These are phyloP conservation scores for Colletotrichum sojae DNA, from an alignment of 2,329 filamentous ascomycete genomes.

Conservation along the genomic window DNA sequence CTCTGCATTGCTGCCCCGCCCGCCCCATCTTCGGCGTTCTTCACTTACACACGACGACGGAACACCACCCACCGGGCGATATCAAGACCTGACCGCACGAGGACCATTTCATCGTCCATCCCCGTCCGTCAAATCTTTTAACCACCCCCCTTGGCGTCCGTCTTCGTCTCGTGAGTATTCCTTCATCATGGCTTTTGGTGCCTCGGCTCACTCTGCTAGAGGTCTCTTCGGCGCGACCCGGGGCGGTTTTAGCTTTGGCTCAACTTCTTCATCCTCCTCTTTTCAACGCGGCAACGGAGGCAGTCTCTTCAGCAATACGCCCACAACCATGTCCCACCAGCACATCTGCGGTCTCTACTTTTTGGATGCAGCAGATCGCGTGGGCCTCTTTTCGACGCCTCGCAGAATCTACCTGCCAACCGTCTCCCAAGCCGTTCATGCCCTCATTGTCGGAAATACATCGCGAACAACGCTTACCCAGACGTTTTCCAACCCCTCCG, in stretches of 20 bases:
- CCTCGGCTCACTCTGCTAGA: neutral
- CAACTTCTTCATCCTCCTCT: neutral
- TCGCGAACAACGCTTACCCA: slow-evolving; percentile 65
- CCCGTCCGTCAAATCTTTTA: neutral
- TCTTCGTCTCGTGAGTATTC: neutral
- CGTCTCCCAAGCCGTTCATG: slow-evolving; percentile 69
- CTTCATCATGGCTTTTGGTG: slow-evolving; percentile 7
- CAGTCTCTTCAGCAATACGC: neutral
- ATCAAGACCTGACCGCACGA: neutral
- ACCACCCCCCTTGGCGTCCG: neutral
- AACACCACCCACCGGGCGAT: no score
- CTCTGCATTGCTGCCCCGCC: no score
- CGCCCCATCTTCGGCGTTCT: no score
- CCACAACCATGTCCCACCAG: neutral
- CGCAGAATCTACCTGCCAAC: slow-evolving; percentile 68
- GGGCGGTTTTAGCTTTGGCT: neutral
- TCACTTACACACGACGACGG: no score
- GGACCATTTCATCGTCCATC: neutral
- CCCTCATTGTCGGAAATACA: slow-evolving; percentile 71
- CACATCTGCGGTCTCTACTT: slow-evolving; percentile 55
- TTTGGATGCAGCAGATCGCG: slow-evolving; percentile 27
- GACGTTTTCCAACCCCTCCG: slow-evolving; percentile 72
- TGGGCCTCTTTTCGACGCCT: neutral
- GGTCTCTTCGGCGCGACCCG: slow-evolving; percentile 5
- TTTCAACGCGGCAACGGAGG: no score